Evolutionary conservation across 139 green algal genomes (phyloP).

Genomic region (Ettlia oleoabundans): DNA sequence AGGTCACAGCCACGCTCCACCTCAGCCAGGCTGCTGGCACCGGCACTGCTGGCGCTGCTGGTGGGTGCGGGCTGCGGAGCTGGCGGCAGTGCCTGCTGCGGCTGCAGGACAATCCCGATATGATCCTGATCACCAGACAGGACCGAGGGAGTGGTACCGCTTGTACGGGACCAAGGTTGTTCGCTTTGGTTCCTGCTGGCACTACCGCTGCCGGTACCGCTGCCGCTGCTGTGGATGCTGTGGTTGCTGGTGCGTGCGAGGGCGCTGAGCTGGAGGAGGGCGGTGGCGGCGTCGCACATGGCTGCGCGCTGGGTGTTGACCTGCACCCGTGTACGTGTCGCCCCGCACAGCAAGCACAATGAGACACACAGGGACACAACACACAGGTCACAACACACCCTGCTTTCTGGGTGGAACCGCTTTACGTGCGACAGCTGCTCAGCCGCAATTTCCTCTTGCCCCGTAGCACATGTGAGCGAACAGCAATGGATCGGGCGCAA

Average conservation of each 20-base stretch:
- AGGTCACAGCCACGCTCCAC: not conserved
- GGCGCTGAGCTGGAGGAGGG: constrained; percentile 13
- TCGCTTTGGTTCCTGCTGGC: too few relatives aligned
- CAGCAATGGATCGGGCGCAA: not conserved
- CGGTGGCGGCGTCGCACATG: constrained; percentile 8
- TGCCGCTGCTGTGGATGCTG: not conserved
- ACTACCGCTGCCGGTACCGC: too few relatives aligned
- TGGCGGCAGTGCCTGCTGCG: not conserved
- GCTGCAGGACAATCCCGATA: too few relatives aligned
- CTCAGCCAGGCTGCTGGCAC: not conserved
- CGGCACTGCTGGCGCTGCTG: not conserved
- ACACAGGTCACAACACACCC: too few relatives aligned
- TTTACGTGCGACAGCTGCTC: too few relatives aligned
- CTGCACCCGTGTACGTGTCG: not conserved
- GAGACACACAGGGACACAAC: not conserved
- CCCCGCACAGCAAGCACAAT: not conserved
- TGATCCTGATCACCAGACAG: too few relatives aligned
- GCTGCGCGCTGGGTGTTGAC: not conserved
- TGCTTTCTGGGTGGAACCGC: too few relatives aligned
- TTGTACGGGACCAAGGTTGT: too few relatives aligned
- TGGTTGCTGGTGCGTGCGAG: not conserved
- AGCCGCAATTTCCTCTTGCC: too few relatives aligned
- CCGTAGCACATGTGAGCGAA: too few relatives aligned
- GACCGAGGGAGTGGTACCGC: too few relatives aligned
- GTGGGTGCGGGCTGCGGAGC: too few relatives aligned